phyloP scores from a whole-genome alignment of 352 stramenopile genomes.

The Pythium aristosporum region DNA sequence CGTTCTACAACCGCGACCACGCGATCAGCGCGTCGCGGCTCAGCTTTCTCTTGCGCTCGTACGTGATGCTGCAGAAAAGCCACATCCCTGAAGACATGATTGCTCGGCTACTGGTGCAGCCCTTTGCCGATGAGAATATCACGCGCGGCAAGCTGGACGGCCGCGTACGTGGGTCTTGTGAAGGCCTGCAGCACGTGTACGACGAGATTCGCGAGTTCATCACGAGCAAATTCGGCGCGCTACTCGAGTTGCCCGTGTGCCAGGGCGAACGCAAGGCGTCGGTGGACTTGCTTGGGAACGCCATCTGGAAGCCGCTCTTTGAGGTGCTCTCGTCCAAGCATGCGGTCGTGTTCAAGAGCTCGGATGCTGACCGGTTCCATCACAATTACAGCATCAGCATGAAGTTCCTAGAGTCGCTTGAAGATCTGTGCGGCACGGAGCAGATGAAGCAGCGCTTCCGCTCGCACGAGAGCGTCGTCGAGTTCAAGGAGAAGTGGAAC shows the following conservation, averaged over 20 bases:
- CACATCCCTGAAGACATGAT: constrained; percentile 85
- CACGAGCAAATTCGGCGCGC: constrained; percentile 56
- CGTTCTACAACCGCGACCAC: constrained; percentile 85
- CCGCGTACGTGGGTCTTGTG: constrained; percentile 66
- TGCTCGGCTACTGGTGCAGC: constrained; percentile 64
- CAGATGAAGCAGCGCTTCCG: constrained; percentile 65
- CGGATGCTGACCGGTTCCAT: constrained; percentile 77
- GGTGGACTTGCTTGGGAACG: constrained; percentile 79
- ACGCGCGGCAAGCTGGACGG: constrained; percentile 79
- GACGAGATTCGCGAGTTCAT: constrained; percentile 74
- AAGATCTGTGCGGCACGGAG: constrained; percentile 59
- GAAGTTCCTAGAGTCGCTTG: constrained; percentile 57
- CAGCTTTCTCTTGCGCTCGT: constrained; percentile 71
- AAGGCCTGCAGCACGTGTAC: constrained; percentile 73
- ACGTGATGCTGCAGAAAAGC: constrained; percentile 73
- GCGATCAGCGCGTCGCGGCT: constrained; percentile 58
- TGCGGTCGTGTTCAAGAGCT: constrained; percentile 79
- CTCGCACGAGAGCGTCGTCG: constrained; percentile 62
- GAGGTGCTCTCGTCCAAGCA: constrained; percentile 69
- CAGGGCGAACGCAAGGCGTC: constrained; percentile 64
- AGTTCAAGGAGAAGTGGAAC: constrained; percentile 89
- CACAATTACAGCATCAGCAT: constrained; percentile 82
- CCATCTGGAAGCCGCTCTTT: constrained; percentile 79
- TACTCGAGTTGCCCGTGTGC: constrained; percentile 64
- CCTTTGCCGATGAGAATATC: constrained; percentile 76